phyloP scores from a whole-genome alignment of 495 filamentous ascomycete genomes.

The Cercophora sp. region DNA sequence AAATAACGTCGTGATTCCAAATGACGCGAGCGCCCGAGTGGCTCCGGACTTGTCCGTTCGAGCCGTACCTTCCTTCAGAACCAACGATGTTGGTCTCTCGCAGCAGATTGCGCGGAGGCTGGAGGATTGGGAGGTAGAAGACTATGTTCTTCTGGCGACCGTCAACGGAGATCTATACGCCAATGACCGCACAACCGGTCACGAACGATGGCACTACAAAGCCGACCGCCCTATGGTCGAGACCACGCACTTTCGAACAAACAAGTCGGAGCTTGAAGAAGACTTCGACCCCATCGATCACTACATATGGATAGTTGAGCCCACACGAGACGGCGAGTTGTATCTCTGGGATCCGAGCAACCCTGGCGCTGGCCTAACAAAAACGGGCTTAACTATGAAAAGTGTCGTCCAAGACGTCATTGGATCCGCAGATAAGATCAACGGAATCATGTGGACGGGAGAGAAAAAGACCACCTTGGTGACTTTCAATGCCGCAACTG shows the following conservation, averaged over 20 bases:
- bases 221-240: slow-evolving; percentile 83
- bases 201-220: slow-evolving; percentile 77
- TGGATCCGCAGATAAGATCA: slow-evolving; percentile 62
- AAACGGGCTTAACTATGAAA: slow-evolving; percentile 81
- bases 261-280: slow-evolving; percentile 57
- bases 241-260: slow-evolving; percentile 75
- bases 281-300: slow-evolving; percentile 65
- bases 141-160: slow-evolving; percentile 99
- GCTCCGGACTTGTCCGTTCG: slow-evolving; percentile 86
- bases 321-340: slow-evolving; percentile 80
- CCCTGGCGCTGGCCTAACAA: slow-evolving; percentile 65
- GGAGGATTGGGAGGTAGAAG: slow-evolving; percentile 99
- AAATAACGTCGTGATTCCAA: slow-evolving; percentile 45
- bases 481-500: slow-evolving; percentile 80
- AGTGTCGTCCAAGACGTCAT: slow-evolving; percentile 67
- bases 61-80: slow-evolving; percentile 57
- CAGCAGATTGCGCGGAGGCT: slow-evolving; percentile 88
- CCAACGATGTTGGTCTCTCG: slow-evolving; percentile 57
- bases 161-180: slow-evolving; percentile 96
- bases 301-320: slow-evolving; percentile 95
- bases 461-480: slow-evolving; percentile 86
- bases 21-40: slow-evolving; percentile 90
- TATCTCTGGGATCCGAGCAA: slow-evolving; percentile 78
- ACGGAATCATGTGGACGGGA: slow-evolving; percentile 80
- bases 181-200: slow-evolving; percentile 79